Base-by-base conservation (phyloP, 306 rosid species). In the Bauhinia variegata region DNA sequence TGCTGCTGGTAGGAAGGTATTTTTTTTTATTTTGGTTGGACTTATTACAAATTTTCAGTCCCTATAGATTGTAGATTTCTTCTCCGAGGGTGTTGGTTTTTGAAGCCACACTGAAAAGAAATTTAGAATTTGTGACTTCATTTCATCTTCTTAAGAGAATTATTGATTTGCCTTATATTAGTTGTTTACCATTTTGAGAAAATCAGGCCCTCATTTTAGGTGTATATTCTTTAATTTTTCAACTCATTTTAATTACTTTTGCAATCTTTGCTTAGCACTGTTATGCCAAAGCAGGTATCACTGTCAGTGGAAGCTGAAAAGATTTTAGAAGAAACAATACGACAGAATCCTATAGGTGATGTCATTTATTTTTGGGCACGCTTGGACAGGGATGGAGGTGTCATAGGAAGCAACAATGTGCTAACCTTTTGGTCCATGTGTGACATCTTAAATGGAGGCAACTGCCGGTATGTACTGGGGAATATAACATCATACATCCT, bases 1-100 rank as follows among this genome's bases (percentile, higher is more conserved):
- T 60, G 99, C 99, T 59, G 89, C 95, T 82, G 96, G 96, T 83
- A 86, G 92, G 82, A 86, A 90, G 99, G 99, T 93, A 90, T 75
- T 86, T 61, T 75, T 86, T 61, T 72, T 83, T 63, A 16, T 75
- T 65, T 63, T 79, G 60, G 64, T 65, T 34, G 48, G 30, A 54
- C 58, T 69, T 59, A 42, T 51, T 59, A 44, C 50, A 17, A 28
- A 32, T 28, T 41, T 70, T 74, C 49, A 48, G 28, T 23, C 58
- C 37, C 15, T 30, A 23, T 19, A 30, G 16, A 50, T 17, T 47
- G 8, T 33, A 8, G 43, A 63, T 48, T 67, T 23, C 28, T 23
- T 23, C 28, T 60, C 7, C 60, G 4, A 30, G 15, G 57, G 54
- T 43, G 52, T 43, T 53, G 63, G 28, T 42, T 30, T 30, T 32